These are phyloP conservation scores for Moniliophthora roreri DNA, from an alignment of 1,284 basidiomycete genomes.

Conservation along the genomic window DNA sequence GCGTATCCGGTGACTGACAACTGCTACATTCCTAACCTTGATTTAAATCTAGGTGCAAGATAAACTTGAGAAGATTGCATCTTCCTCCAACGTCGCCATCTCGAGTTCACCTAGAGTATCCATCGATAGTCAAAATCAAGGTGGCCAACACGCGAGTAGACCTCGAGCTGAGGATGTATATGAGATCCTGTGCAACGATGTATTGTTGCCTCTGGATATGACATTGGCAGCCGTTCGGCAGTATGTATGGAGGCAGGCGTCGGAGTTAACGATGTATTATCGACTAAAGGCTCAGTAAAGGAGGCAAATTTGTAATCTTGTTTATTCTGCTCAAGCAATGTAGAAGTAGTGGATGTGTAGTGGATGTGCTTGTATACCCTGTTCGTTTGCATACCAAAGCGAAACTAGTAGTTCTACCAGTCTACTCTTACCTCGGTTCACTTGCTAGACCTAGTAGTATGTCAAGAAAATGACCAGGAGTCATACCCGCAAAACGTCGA, in stretches of 20 bases:
- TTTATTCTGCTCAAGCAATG: no score
- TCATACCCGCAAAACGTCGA: no score
- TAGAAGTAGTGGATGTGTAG: no score
- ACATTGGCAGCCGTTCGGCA: conserved; percentile 88
- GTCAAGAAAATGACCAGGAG: no score
- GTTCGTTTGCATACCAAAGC: no score
- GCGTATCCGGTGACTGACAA: conserved; percentile 25
- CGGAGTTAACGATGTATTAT: conserved; percentile 2
- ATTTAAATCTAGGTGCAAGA: conserved; percentile 67
- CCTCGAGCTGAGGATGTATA: conserved; percentile 70
- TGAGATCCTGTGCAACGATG: conserved; percentile 87
- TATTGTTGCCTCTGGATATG: conserved; percentile 79
- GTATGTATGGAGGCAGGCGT: conserved; percentile 81
- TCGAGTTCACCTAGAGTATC: conserved; percentile 47
- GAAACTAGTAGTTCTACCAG: no score
- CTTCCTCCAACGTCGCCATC: conserved; percentile 23
- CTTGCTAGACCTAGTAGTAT: no score
- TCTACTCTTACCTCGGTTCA: no score
- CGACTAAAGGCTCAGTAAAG: not conserved
- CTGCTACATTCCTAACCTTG: not conserved
- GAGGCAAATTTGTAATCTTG: no score
- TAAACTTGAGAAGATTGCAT: conserved; percentile 69
- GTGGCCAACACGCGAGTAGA: conserved; percentile 18
- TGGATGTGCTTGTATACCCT: no score
- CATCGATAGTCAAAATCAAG: conserved; percentile 31